Evolutionary conservation across 1,284 basidiomycete genomes (phyloP), one percentile per base, ranked within the genome.

Genomic region (Stygiomarasmius scandens): DNA sequence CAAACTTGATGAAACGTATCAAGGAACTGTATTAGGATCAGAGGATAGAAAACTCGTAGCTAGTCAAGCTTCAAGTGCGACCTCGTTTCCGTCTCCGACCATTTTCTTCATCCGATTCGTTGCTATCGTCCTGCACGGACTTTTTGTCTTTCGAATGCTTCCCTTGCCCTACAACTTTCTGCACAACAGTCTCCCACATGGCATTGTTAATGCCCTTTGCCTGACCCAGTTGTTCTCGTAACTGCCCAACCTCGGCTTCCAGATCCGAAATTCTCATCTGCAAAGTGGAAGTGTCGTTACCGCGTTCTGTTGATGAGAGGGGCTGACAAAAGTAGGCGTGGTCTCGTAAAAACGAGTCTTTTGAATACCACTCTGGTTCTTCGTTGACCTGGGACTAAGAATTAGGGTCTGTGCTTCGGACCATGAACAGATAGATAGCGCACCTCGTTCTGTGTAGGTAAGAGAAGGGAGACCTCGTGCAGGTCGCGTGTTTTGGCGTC

Each of bases 111-210:
- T 32, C 29, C 5, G 29, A 32, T 6, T 32, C 29, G 12, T 32
- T 32, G 29, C 12, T 12, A 32, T 32, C 29, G 29, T n/a, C n/a
- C n/a, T n/a, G n/a, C n/a, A 32, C 5, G 29, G 5, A 12, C 29
- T 53, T 24, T 14, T 14, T 32, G 29, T 32, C 29, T 32, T 32
- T 32, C 29, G 12, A 32, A 12, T 32, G 5, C 12, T 59, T 55
- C n/a, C 19, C 36, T 54, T 77, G 73, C 24, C 71, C 69, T 3
- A 88, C 71, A n/a, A 85, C 70, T 55, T 74, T 80, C 61, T 86
- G 83, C 27, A 92, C 87, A 2, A 95, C 83, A 1, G 82, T 84
- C 63, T 90, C 89, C 94, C 94, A 96, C 89, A 96, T 95, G 52
- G 83, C 80, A 66, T 95, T 92, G 64, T 96, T 96, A 57, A 95